Evolutionary conservation across 1,284 basidiomycete species (phyloP), one percentile per base, ranked within the genome.

Genomic region (Pyrrhoderma noxium): DNA sequence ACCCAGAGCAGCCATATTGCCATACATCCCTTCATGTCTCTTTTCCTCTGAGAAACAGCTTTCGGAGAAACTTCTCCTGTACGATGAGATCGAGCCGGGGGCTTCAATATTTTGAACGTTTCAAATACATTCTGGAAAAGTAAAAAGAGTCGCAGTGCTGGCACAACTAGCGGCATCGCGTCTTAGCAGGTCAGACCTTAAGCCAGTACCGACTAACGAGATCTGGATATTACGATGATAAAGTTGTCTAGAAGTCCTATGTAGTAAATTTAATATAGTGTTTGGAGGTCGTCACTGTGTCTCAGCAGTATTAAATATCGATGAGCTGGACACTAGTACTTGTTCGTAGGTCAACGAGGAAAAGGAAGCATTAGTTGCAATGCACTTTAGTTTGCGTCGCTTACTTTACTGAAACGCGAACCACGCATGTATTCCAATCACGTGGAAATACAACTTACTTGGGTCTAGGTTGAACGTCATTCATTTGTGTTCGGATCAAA

Each of bases 1-100:
- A 87, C 87, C 85, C 85, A 91, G 57, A 91, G 78, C 42, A 88
- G 73, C 88, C 88, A 90, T 9, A 90, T 76, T 23, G 85, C 78
- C 53, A 90, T 68, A 63, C 80, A 83, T 18, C 88, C 87, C 64
- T 90, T 90, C 74, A 90, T 82, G 60, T 84, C 78, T 51, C 88
- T 75, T 64, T 90, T 90, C 58, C 87, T 71, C 64, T 85, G 81
- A 23, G 80, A 75, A 57, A 82, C 62, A 8, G 85, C 84, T 27
- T 83, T 76, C 18, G 74, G 62, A 58, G 79, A 85, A 7, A 82
- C 81, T 34, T 72, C 80, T 56, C 73, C 72, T 64, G 79, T 79
- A 34, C 80, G 75, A 23, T 71, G 63, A 9, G 80, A 85, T 2
- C 75, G 73, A 39, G 75, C 75, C 1, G 86, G 85, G 1, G 65